Evolutionary conservation across 2,329 filamentous ascomycete species (phyloP).

Genomic region (Sclerotinia subarctica): DNA sequence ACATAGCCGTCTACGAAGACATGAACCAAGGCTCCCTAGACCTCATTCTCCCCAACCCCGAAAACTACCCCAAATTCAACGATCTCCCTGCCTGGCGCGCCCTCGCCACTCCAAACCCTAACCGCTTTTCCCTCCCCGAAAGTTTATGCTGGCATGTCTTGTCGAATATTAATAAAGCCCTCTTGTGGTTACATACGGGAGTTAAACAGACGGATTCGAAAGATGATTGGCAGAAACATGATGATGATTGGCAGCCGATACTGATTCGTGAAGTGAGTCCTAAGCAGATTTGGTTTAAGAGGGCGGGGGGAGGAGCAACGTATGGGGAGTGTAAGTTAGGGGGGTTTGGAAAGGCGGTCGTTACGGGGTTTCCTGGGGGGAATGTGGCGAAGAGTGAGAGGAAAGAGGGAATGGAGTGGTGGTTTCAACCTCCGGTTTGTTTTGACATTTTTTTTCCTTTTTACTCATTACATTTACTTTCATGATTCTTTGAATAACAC

Average conservation of each 20-base stretch:
- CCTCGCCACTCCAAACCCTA: constrained; percentile 31
- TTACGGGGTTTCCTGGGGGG: constrained; percentile 28
- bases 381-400: constrained; percentile 24
- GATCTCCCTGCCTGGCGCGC: constrained; percentile 29
- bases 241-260: constrained; percentile 50
- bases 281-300: constrained; percentile 50
- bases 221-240: constrained; percentile 31
- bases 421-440: constrained; percentile 8
- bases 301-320: constrained; percentile 46
- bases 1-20: constrained; percentile 49
- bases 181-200: constrained; percentile 54
- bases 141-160: constrained; percentile 56
- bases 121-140: constrained; percentile 45
- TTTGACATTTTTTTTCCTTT: too few species aligned
- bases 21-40: constrained; percentile 51
- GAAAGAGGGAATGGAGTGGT: constrained; percentile 21
- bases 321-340: constrained; percentile 56
- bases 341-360: constrained; percentile 43
- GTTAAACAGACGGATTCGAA: constrained; percentile 31
- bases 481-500: too few species aligned
- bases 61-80: constrained; percentile 23
- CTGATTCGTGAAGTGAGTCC: constrained; percentile 49
- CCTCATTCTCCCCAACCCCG: constrained; percentile 40
- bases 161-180: constrained; percentile 46
- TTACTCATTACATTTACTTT: too few species aligned